phyloP scores from a whole-genome alignment of 495 filamentous ascomycete genomes.

The Neurospora tetraspora region DNA sequence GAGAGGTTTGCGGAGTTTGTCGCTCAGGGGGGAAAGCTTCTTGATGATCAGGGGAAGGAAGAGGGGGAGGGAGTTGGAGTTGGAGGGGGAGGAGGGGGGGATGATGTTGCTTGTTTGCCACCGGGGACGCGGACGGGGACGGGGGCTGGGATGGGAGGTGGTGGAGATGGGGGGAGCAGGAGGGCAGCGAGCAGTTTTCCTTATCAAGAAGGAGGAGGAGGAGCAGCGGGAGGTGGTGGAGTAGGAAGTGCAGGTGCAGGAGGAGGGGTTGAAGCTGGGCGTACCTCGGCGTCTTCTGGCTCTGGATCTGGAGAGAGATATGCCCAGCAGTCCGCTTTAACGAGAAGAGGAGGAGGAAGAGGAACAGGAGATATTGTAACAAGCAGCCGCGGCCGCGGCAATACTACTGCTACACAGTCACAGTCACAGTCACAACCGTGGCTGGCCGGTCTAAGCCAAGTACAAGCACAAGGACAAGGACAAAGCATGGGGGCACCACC shows the following conservation, averaged over 20 bases:
- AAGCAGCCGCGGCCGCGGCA: background rate
- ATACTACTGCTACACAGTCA: background rate
- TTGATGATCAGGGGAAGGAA: background rate
- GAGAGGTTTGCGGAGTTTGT: slow-evolving; percentile 23
- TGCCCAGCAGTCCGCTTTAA: background rate
- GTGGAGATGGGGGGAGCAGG: background rate
- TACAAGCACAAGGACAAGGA: background rate
- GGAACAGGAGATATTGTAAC: background rate
- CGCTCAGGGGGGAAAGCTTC: slow-evolving; percentile 3
- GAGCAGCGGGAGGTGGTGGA: background rate
- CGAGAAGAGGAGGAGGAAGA: background rate
- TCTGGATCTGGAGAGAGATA: background rate
- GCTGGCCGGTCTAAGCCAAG: background rate
- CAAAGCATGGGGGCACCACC: background rate
- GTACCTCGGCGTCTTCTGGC: background rate
- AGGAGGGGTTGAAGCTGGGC: background rate
- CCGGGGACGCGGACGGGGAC: background rate
- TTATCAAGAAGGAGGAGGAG: background rate
- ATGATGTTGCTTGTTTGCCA: background rate
- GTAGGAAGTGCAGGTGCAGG: background rate
- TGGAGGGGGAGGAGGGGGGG: background rate
- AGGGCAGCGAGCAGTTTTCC: background rate
- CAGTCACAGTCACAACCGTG: background rate
- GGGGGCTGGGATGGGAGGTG: background rate
- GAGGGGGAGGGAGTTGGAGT: background rate